phyloP scores from a whole-genome alignment of 345 rosid genomes.

The Brassica napus region DNA sequence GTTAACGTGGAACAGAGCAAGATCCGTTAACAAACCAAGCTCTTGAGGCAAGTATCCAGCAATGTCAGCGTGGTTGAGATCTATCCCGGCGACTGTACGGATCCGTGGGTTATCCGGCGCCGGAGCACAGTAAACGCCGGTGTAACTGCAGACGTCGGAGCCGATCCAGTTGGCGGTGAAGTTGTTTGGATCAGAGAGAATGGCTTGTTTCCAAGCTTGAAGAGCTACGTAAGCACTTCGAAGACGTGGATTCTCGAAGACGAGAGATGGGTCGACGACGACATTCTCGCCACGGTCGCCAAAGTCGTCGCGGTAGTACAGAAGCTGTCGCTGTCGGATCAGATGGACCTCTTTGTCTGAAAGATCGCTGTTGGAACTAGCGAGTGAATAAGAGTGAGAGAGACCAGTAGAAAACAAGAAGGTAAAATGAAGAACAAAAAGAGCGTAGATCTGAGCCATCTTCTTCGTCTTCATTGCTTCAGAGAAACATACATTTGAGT shows the following conservation, averaged over 20 bases:
- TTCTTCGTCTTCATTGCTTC: constrained; percentile 81
- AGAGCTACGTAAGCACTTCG: constrained; percentile 74
- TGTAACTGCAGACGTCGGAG: constrained; percentile 58
- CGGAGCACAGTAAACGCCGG: constrained; percentile 60
- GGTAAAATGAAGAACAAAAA: constrained; percentile 16
- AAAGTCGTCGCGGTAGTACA: constrained; percentile 77
- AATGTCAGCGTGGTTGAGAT: constrained; percentile 83
- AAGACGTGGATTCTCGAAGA: constrained; percentile 61
- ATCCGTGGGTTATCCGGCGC: constrained; percentile 58
- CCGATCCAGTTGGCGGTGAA: constrained; percentile 65
- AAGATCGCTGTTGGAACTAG: constrained; percentile 48
- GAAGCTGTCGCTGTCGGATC: constrained; percentile 82
- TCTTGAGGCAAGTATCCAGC: constrained; percentile 82
- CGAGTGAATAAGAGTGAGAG: constrained; percentile 34
- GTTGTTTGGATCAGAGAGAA: constrained; percentile 74
- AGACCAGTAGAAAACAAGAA: constrained; percentile 28
- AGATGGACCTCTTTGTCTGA: constrained; percentile 54
- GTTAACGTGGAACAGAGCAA: constrained; percentile 82
- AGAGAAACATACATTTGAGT: constrained; percentile 54
- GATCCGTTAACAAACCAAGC: constrained; percentile 73
- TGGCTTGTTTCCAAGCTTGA: constrained; percentile 89
- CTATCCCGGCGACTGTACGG: constrained; percentile 79
- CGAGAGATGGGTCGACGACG: constrained; percentile 63
- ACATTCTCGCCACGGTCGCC: constrained; percentile 85
- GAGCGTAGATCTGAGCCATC: constrained; percentile 34